Base-by-base conservation (phyloP, 805 yeast genomes). In the Blastobotrys robertii region DNA sequence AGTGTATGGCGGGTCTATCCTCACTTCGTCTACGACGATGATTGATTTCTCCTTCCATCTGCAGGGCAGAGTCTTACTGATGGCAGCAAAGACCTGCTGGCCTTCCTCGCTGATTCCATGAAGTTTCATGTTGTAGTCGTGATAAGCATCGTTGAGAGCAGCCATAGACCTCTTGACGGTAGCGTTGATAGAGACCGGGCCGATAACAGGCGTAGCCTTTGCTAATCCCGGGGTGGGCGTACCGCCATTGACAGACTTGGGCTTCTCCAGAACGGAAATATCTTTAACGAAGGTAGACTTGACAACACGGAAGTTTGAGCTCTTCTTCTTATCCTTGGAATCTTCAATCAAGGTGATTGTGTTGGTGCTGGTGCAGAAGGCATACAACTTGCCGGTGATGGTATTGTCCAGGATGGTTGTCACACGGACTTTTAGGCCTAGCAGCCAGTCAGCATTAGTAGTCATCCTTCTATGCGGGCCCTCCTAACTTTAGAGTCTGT, bases 331-430 rank as follows among this genome's bases (percentile, higher is more conserved):
- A 47, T 42, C 46, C 31, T 48, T 47, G 16, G 44, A 45, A 34
- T 57, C 55, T 35, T 57, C 55, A 33, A 52, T 56, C 42, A 69
- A 53, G 1, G 73, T 58, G 16, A 74, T 48, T n/a, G 76, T 57
- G 34, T 70, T 68, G 42, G 67, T 69, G 5, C 45, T 43, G 6
- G 78, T 66, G 44, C 76, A 73, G 57, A 73, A 79, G 8, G 86
- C 71, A 57, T 77, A 79, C 32, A 84, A 70, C 29, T 70, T 64
- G 1, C 92, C 94, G n/a, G 68, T 66, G 41, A 77, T 66, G 7
- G 67, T 66, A 22, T 70, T 68, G 53, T 81, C 85, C 37, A 77
- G 63, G 5, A 72, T 63, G 40, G 84, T 83, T 9, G 74, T 72
- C 41, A 82, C 66, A 54, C 69, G 75, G 45, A 84, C 83, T 52